Conservation (phyloP, 1,139 yeast species). For the Suhomyces ambrosiae region DNA sequence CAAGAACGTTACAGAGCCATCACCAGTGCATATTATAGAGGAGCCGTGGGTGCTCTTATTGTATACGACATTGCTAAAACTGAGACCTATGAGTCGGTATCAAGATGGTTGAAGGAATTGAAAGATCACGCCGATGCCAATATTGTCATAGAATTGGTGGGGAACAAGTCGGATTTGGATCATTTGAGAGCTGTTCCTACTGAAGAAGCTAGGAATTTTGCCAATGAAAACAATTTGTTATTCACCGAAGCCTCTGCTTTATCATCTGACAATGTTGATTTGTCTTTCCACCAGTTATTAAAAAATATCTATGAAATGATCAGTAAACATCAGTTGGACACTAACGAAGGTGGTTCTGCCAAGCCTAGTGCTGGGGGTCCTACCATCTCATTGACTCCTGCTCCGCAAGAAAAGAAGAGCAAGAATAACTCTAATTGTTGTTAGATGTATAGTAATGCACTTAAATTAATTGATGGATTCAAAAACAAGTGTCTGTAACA, state of each 20-base stretch:
- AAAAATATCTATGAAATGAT: slow-evolving; percentile 93
- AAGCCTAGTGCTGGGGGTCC: slow-evolving; percentile 70
- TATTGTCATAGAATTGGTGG: slow-evolving; percentile 94
- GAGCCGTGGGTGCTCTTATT: slow-evolving; percentile 96
- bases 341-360: slow-evolving; percentile 54
- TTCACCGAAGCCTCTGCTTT: slow-evolving; percentile 98
- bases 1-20: slow-evolving; percentile 98
- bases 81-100: slow-evolving; percentile 88
- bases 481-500: too few species aligned
- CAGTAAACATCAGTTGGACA: slow-evolving; percentile 81
- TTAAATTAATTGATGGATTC: slow-evolving; percentile 3
- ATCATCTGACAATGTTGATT: slow-evolving; percentile 92
- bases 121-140: slow-evolving; percentile 97
- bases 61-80: slow-evolving; percentile 95
- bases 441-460: slow-evolving; percentile 26
- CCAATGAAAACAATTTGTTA: slow-evolving; percentile 86
- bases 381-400: slow-evolving; percentile 90
- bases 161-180: slow-evolving; percentile 90
- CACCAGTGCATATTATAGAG: slow-evolving; percentile 95
- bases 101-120: slow-evolving; percentile 93
- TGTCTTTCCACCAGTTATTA: slow-evolving; percentile 88
- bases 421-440: slow-evolving; percentile 69
- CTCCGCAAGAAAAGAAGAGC: slow-evolving; percentile 77
- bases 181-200: slow-evolving; percentile 97
- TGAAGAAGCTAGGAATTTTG: slow-evolving; percentile 95